These are phyloP conservation scores for Rhododendron henanense DNA, from an alignment of 148 eudicot genomes.

Conservation along the genomic window DNA sequence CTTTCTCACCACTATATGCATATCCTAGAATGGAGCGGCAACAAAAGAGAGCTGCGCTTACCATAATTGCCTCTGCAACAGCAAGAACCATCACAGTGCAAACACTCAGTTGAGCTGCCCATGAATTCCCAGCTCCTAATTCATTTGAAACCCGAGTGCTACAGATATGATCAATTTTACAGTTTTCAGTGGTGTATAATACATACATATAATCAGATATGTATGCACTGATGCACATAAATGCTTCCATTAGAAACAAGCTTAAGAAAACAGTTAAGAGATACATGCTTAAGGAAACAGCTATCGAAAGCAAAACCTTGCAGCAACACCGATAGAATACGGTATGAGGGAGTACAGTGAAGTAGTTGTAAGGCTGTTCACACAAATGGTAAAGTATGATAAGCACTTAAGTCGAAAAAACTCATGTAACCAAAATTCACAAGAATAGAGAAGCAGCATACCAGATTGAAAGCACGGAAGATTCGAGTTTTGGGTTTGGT, in stretches of 20 bases:
- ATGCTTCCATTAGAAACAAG: no score
- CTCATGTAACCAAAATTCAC: no score
- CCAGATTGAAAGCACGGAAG: no score
- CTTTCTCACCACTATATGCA: constrained; percentile 32
- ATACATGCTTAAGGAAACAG: no score
- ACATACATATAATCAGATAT: no score
- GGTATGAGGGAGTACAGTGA: constrained; percentile 35
- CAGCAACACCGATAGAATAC: constrained; percentile 36
- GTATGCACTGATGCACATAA: no score
- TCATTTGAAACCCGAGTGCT: constrained; percentile 51
- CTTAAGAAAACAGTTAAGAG: no score
- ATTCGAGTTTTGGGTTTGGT: no score
- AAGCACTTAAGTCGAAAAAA: no score
- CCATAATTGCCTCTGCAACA: constrained; percentile 18
- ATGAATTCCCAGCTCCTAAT: constrained; percentile 46
- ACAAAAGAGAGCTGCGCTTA: constrained; percentile 19
- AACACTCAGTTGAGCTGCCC: constrained; percentile 23
- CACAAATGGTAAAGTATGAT: neutral
- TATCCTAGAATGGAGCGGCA: constrained; percentile 34
- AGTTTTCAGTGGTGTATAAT: no score
- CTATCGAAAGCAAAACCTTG: constrained; percentile 23
- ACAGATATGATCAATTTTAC: neutral
- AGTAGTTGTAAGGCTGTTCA: constrained; percentile 32
- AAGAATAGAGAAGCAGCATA: no score
- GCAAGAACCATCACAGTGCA: constrained; percentile 22